Evolutionary conservation across 768 basidiomycete species (phyloP).

Genomic region (Hygrophorus pudorinus): DNA sequence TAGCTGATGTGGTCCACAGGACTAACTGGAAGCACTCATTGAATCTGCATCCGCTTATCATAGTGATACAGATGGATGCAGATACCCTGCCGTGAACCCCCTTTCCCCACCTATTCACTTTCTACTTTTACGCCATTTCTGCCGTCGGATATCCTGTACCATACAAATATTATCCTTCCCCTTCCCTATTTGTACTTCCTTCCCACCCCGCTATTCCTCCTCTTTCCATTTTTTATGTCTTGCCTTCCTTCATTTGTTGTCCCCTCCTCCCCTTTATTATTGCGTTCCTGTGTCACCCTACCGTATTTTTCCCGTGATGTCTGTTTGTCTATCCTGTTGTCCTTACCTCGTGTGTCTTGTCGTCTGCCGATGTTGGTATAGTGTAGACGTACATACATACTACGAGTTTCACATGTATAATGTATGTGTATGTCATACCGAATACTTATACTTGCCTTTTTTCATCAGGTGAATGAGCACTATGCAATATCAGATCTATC

Average conservation of each 20-base stretch:
- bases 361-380: too few relatives aligned
- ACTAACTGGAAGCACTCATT: not conserved
- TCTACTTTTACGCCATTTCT: not conserved
- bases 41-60: not conserved
- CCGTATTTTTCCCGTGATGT: not conserved
- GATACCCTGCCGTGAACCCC: not conserved
- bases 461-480: too few relatives aligned
- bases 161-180: not conserved
- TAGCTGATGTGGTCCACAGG: not conserved
- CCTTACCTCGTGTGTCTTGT: too few relatives aligned
- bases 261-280: slow-evolving; percentile 8
- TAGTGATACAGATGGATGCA: not conserved
- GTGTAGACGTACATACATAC: too few relatives aligned
- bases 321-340: not conserved
- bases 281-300: not conserved
- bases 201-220: not conserved
- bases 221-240: not conserved
- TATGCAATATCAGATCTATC: too few relatives aligned
- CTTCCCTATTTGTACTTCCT: not conserved
- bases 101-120: not conserved
- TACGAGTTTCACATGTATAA: too few relatives aligned
- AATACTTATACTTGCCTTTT: too few relatives aligned
- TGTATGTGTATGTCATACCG: too few relatives aligned
- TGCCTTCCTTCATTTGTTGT: slow-evolving; percentile 1
- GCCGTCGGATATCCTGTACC: not conserved